Conservation (phyloP, 176 grass and related monocot genomes). For the Paspalum vaginatum region DNA sequence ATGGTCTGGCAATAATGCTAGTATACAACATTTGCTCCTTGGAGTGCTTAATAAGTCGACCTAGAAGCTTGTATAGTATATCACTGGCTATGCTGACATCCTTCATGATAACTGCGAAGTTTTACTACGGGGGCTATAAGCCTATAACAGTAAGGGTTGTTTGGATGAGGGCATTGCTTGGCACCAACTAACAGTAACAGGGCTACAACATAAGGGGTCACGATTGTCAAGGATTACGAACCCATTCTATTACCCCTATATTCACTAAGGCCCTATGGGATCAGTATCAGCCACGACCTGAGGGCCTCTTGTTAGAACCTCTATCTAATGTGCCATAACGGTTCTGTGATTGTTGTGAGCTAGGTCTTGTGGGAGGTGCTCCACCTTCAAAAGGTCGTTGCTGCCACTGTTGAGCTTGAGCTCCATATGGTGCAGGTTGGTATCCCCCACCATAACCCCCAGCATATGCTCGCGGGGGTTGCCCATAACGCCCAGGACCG, state of each 20-base stretch:
- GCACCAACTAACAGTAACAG: neutral
- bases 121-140: conserved; percentile 24
- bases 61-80: conserved; percentile 2
- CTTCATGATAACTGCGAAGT: conserved; percentile 9
- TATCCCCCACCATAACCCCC: conserved; percentile 46
- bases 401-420: conserved; percentile 55
- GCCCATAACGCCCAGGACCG: conserved; percentile 55
- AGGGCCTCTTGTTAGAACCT: conserved; percentile 59
- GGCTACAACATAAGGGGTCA: neutral
- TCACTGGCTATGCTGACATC: conserved; percentile 5
- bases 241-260: neutral
- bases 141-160: conserved; percentile 24
- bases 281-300: conserved; percentile 63
- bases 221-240: neutral
- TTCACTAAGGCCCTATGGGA: neutral
- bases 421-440: conserved; percentile 56
- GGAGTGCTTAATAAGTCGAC: neutral
- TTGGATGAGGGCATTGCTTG: neutral
- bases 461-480: conserved; percentile 18
- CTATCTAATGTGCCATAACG: conserved; percentile 61
- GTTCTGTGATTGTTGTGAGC: conserved; percentile 59
- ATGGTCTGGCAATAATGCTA: conserved; percentile 2
- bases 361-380: conserved; percentile 44
- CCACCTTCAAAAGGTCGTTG: conserved; percentile 51
- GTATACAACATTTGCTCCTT: conserved; percentile 30